Evolutionary conservation across 805 yeast genomes (phyloP), one percentile per base, ranked within the genome.

Genomic region (Spathaspora passalidarum): DNA sequence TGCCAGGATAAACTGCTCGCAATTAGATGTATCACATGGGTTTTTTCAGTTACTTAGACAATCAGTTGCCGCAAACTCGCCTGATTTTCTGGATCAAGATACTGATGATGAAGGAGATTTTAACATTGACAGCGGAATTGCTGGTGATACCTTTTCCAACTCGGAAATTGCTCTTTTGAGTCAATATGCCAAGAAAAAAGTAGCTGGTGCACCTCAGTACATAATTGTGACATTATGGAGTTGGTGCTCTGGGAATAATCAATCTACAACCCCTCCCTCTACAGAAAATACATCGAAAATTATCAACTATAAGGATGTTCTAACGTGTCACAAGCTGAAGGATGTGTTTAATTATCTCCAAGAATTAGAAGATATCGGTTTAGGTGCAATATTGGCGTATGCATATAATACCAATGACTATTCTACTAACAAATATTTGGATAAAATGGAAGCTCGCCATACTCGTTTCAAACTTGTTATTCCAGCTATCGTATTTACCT

Each of bases 21-120:
- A 77, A 51, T 59, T 73, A 5, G 80, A 79, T 48, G 76, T 82
- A 16, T 73, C 82, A 1, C 53, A 62, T 16, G 87, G 86, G 1
- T 59, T 82, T 7, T 81, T 78, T 52, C 58, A 69, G 19, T 65
- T 75, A 4, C 59, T 78, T 44, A 59, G 78, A 39, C 56, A 52
- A 16, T 56, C 68, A 26, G 32, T 26, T 11, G 13, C 32, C 9
- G 32, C 32, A 26, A 36, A 44, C 63, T n/a, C 55, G 11, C 52
- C 53, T 11, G 54, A 40, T 16, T 37, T 29, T 14, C 2, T n/a
- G 3, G 37, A 26, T 7, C 38, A 26, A 5, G 9, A 32, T 22
- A 38, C 13, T 40, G 35, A 18, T 19, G 32, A 11, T 26, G n/a
- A 26, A 10, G 32, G n/a, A n/a, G n/a, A n/a, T n/a, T n/a, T 48